Evolutionary conservation across 139 green algal genomes (phyloP).

Genomic region (Asterochloris erici): DNA sequence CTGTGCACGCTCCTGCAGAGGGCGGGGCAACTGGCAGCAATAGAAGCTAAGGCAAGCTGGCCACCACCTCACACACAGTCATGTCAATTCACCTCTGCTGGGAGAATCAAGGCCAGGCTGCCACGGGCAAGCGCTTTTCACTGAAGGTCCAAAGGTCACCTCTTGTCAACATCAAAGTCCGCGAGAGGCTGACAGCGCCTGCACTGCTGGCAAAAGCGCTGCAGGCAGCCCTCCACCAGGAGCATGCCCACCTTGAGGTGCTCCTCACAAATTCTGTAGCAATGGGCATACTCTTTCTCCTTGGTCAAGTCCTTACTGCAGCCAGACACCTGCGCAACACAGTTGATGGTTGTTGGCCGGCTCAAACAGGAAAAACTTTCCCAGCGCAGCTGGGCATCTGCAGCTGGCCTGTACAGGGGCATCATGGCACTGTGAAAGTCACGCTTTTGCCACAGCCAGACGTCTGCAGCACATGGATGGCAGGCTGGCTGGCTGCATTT

Average conservation of each 20-base stretch:
- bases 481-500: too few relatives aligned
- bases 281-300: conserved; percentile 54
- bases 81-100: too few relatives aligned
- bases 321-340: conserved; percentile 31
- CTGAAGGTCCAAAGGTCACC: neutral
- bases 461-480: too few relatives aligned
- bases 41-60: too few relatives aligned
- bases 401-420: neutral
- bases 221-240: conserved; percentile 58
- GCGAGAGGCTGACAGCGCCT: conserved; percentile 42
- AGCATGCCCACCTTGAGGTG: conserved; percentile 52
- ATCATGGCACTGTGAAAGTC: too few relatives aligned
- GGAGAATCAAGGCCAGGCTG: too few relatives aligned
- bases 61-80: too few relatives aligned
- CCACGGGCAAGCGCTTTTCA: neutral
- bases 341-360: neutral
- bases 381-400: neutral
- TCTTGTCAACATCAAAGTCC: conserved; percentile 42
- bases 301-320: conserved; percentile 29
- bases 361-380: neutral
- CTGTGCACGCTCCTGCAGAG: too few relatives aligned
- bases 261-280: conserved; percentile 77
- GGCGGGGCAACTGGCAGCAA: too few relatives aligned
- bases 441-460: too few relatives aligned
- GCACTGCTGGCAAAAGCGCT: conserved; percentile 62